Percentiles rank a stretch among this genome's conserved stretches.
Conservation (phyloP, 2,329 filamentous ascomycete species). For the Drechslerella coelobrocha region DNA sequence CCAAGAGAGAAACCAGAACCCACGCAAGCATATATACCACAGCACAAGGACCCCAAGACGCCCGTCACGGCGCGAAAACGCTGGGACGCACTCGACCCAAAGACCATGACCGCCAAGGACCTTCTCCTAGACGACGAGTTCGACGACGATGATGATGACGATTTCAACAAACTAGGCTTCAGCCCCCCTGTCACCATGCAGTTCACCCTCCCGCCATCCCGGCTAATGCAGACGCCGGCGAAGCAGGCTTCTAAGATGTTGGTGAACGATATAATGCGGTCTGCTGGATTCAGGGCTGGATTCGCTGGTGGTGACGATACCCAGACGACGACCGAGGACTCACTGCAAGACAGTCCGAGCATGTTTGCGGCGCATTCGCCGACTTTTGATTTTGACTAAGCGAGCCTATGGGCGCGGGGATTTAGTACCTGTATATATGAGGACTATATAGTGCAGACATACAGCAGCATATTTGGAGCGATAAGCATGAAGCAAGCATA, state of each 20-base stretch:
- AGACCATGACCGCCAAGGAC: constrained; percentile 73
- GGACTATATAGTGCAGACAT: too few relatives aligned
- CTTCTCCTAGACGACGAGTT: constrained; percentile 48
- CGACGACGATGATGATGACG: constrained; percentile 66
- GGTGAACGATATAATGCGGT: constrained; percentile 78
- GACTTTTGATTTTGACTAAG: constrained; percentile 23
- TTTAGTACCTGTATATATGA: background rate
- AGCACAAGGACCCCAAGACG: constrained; percentile 64
- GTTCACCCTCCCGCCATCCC: constrained; percentile 78
- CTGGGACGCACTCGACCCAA: constrained; percentile 67
- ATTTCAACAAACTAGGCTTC: constrained; percentile 70
- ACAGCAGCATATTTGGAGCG: too few relatives aligned
- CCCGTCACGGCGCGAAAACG: constrained; percentile 66
- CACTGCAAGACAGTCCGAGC: constrained; percentile 32
- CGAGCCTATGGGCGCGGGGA: background rate
- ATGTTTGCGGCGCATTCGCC: constrained; percentile 21
- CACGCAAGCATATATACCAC: constrained; percentile 3
- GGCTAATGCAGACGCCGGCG: constrained; percentile 82
- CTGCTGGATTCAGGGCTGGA: constrained; percentile 65
- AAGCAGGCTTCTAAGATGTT: constrained; percentile 81
- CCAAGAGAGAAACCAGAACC: constrained; percentile 22
- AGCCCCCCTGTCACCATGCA: constrained; percentile 94
- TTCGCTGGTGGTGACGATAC: constrained; percentile 47
- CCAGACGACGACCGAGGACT: constrained; percentile 32
- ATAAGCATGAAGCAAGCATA: too few relatives aligned